Evolutionary conservation across 352 stramenopile species (phyloP), one percentile per base, ranked within the genome.

Genomic region (Plasmopara viticola): DNA sequence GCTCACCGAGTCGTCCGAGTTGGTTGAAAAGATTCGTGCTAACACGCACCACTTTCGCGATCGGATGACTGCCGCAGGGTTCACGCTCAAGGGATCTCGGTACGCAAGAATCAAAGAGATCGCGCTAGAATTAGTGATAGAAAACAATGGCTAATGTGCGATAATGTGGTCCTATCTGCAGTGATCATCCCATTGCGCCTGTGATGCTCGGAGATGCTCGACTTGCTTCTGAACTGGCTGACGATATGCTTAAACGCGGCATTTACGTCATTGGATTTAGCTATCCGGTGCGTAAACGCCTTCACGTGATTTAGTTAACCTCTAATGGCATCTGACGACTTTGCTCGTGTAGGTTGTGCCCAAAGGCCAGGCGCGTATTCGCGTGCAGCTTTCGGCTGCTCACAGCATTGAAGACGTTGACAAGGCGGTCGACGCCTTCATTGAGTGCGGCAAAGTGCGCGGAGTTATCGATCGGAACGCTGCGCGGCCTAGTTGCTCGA

Each of bases 211-310:
- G 88, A 29, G 89, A 97, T 59, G 90, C 90, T 20, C 77, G 84
- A 33, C 82, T 96, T 44, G 87, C 91, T n/a, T 80, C 78, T 38
- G 70, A 95, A 28, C 62, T 97, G 37, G 86, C 90, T 7, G 91
- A 97, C 50, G 78, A 94, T 44, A 95, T 97, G 86, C 85, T 97
- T 34, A 68, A 95, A 63, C 68, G 86, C 34, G 90, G 91, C 35
- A 96, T 97, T 47, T 97, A 97, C 72, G 91, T 97, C 44, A 96
- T 97, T 48, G 91, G 90, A 40, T 97, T 97, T 60, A 97, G 83
- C 59, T 97, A 92, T 58, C 91, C 91, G 46, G 90, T 97, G 69
- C 20, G 63, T 18, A 41, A 48, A 35, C 48, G 20, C 5, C n/a
- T 15, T 2, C n/a, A 5, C 13, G 5, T 41, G 13, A 25, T 3